A percentile compares a stretch with the other conserved stretches of the same genome.
These are phyloP conservation scores for Funneliformis caledonium DNA, from an alignment of 371 early-diverging fungal genomes.

Conservation along the genomic window DNA sequence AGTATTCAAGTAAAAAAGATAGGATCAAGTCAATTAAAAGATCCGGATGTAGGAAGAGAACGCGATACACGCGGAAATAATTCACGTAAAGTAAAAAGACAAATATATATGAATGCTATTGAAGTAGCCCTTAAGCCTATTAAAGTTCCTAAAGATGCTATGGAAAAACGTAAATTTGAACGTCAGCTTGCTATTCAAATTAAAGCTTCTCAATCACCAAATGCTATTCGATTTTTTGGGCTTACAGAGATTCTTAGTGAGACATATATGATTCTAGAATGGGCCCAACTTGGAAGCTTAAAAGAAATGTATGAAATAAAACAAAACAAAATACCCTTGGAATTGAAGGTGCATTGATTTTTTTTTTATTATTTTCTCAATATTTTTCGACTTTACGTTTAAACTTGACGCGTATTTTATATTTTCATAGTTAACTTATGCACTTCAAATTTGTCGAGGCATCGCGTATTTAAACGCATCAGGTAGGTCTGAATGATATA, in stretches of 20 bases:
- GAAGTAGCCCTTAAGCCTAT: slow-evolving; percentile 6
- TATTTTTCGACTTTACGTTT: not conserved
- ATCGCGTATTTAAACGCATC: too few species aligned
- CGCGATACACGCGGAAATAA: not conserved
- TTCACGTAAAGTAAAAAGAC: not conserved
- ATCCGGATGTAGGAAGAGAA: not conserved
- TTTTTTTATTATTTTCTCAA: not conserved
- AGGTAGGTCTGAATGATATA: too few species aligned
- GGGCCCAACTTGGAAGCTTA: slow-evolving; percentile 28
- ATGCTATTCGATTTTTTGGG: slow-evolving; percentile 24
- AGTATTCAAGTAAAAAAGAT: too few species aligned
- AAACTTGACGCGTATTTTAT: too few species aligned
- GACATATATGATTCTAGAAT: slow-evolving; percentile 29
- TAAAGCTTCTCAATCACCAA: not conserved
- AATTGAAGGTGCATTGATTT: not conserved
- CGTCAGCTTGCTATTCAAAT: not conserved
- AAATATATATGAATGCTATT: not conserved
- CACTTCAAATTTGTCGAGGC: slow-evolving; percentile 24
- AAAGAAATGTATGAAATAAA: not conserved
- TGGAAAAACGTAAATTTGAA: not conserved
- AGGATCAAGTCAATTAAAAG: not conserved
- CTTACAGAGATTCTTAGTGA: not conserved
- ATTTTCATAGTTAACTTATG: not conserved
- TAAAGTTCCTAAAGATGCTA: not conserved
- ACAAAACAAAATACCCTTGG: not conserved